These are phyloP conservation scores for Teunomyces lycoperdinae DNA, from an alignment of 805 yeast genomes.

Conservation along the genomic window DNA sequence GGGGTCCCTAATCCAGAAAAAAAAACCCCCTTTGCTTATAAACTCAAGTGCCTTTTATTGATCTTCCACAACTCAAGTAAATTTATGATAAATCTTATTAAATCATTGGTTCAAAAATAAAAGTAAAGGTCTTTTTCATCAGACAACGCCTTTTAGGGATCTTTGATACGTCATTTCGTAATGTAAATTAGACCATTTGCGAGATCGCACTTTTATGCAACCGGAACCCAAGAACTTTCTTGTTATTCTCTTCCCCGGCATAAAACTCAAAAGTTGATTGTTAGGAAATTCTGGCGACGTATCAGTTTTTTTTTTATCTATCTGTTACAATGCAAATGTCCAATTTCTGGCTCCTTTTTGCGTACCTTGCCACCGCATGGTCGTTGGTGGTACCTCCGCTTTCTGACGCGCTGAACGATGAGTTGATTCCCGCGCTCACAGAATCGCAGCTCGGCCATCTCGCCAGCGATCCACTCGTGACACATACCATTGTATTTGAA, in stretches of 20 bases:
- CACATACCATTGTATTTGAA: slow-evolving; percentile 45
- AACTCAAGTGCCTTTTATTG: no score
- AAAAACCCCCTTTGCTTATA: no score
- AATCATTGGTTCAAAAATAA: no score
- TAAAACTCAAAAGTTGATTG: no score
- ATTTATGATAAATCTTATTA: no score
- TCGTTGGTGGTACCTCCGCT: not conserved
- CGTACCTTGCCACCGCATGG: not conserved
- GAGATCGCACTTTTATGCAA: not conserved
- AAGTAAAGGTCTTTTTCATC: no score
- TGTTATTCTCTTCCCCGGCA: no score
- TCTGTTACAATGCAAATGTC: not conserved
- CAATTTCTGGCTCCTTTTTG: not conserved
- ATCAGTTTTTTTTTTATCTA: no score
- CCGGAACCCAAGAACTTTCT: not conserved
- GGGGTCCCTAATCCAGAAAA: no score
- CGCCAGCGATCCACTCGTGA: slow-evolving; percentile 46
- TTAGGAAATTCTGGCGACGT: no score
- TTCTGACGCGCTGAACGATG: not conserved
- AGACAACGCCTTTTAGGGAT: no score
- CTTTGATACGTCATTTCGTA: not conserved
- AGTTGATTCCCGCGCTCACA: slow-evolving; percentile 11
- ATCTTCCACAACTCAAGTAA: no score
- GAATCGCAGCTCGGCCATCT: slow-evolving; percentile 19
- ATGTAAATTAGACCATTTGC: not conserved